phyloP scores from a whole-genome alignment of 345 rosid species.

The Aegle marmelos region DNA sequence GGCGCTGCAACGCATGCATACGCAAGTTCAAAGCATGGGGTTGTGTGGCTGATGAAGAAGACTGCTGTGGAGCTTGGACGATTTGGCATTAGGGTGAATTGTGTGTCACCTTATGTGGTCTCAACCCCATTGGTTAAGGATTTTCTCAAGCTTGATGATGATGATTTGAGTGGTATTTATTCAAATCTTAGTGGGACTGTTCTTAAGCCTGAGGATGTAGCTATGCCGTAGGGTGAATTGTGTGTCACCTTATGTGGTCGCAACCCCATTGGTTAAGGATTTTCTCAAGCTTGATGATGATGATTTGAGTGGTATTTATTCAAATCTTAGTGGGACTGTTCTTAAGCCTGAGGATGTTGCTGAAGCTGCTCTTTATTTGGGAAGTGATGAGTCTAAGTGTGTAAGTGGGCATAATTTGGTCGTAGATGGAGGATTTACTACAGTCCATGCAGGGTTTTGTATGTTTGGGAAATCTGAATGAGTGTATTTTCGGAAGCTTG shows the following conservation, averaged over 20 bases:
- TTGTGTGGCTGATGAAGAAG: slow-evolving; percentile 10
- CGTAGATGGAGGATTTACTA: slow-evolving; percentile 9
- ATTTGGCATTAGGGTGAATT: slow-evolving; percentile 19
- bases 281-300: not conserved
- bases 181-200: too few relatives aligned
- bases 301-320: not conserved
- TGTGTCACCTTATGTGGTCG: slow-evolving; percentile 9
- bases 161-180: too few relatives aligned
- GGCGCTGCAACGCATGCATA: slow-evolving; percentile 11
- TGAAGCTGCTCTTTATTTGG: slow-evolving; percentile 13
- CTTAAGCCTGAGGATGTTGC: slow-evolving; percentile 11
- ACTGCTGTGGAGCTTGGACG: slow-evolving; percentile 12
- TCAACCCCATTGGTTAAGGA: too few relatives aligned
- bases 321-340: not conserved
- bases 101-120: too few relatives aligned
- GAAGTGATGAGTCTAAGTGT: slow-evolving; percentile 13
- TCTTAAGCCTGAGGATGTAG: too few relatives aligned
- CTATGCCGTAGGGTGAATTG: too few relatives aligned
- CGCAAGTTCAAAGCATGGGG: slow-evolving; percentile 2
- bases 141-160: too few relatives aligned
- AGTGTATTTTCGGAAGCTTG: too few relatives aligned
- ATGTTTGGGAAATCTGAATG: too few relatives aligned
- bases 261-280: not conserved
- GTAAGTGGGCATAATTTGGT: slow-evolving; percentile 16
- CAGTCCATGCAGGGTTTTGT: too few relatives aligned